phyloP scores from a whole-genome alignment of 495 filamentous ascomycete species.

The Penicillium nucicola region DNA sequence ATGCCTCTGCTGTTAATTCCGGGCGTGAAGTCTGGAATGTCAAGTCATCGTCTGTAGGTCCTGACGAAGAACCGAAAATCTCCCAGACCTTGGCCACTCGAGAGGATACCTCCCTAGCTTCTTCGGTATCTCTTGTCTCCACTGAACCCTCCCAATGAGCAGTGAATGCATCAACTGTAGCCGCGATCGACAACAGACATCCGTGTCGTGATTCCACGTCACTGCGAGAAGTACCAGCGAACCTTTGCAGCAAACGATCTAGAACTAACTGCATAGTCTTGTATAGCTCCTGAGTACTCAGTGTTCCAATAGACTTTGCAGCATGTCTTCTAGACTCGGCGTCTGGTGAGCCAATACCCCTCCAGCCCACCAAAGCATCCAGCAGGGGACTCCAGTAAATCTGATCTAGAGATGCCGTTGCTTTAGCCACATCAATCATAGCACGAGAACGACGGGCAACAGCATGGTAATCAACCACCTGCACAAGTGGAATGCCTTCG shows the following conservation, averaged over 20 bases:
- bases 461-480: constrained; percentile 88
- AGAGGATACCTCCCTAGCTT: constrained; percentile 17
- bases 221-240: constrained; percentile 48
- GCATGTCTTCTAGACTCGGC: constrained; percentile 67
- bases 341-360: constrained; percentile 78
- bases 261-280: constrained; percentile 32
- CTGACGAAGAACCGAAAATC: constrained; percentile 33
- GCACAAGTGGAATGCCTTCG: constrained; percentile 79
- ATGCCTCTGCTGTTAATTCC: constrained; percentile 66
- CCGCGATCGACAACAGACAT: constrained; percentile 58
- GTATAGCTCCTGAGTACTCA: constrained; percentile 42
- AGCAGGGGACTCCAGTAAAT: constrained; percentile 70
- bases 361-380: constrained; percentile 76
- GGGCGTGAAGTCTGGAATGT: constrained; percentile 55
- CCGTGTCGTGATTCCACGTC: constrained; percentile 69
- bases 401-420: constrained; percentile 58
- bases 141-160: constrained; percentile 5
- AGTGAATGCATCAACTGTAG: constrained; percentile 34
- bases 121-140: constrained; percentile 9
- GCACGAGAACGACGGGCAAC: constrained; percentile 84
- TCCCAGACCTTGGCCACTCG: constrained; percentile 36
- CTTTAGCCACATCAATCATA: constrained; percentile 68
- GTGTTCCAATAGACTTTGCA: constrained; percentile 61
- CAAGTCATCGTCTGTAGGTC: constrained; percentile 42
- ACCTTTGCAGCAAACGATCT: constrained; percentile 38